phyloP scores from a whole-genome alignment of 169 alveolate genomes.

The Toxoplasma gondii region DNA sequence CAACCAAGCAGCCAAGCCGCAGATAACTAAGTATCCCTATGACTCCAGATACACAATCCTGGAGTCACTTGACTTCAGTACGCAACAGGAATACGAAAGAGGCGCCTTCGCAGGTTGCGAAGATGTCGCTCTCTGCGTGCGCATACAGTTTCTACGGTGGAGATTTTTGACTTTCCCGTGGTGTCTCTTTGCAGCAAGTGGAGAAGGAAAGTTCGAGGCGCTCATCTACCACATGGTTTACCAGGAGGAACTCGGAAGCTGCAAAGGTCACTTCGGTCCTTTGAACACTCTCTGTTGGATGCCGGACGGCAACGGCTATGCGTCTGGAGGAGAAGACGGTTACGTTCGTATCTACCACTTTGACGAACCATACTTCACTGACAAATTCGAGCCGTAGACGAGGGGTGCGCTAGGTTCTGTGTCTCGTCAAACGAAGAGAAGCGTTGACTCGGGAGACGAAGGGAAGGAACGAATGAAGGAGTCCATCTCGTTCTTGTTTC shows the following conservation, averaged over 20 bases:
- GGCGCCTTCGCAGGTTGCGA: too few relatives aligned
- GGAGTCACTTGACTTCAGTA: too few relatives aligned
- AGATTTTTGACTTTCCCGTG: too few relatives aligned
- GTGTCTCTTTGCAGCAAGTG: constrained; percentile 78
- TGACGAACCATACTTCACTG: constrained; percentile 90
- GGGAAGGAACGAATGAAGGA: background rate
- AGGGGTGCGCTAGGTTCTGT: background rate
- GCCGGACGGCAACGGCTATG: constrained; percentile 93
- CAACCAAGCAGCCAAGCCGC: too few relatives aligned
- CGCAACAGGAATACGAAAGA: too few relatives aligned
- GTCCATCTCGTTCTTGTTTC: background rate
- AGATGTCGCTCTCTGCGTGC: too few relatives aligned
- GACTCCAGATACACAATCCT: too few relatives aligned
- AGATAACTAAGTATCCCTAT: too few relatives aligned
- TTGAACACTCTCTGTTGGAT: constrained; percentile 91
- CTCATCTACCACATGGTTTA: constrained; percentile 89
- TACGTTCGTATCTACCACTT: constrained; percentile 92
- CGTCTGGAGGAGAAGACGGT: constrained; percentile 96
- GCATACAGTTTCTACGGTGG: too few relatives aligned
- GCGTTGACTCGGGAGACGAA: background rate
- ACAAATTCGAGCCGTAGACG: constrained; percentile 62
- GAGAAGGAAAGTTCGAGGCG: constrained; percentile 95
- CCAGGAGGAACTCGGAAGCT: constrained; percentile 92
- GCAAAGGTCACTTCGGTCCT: constrained; percentile 97
- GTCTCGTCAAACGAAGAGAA: background rate